Evolutionary conservation across 1,284 basidiomycete species (phyloP).

Genomic region (Coriolopsis trogii): DNA sequence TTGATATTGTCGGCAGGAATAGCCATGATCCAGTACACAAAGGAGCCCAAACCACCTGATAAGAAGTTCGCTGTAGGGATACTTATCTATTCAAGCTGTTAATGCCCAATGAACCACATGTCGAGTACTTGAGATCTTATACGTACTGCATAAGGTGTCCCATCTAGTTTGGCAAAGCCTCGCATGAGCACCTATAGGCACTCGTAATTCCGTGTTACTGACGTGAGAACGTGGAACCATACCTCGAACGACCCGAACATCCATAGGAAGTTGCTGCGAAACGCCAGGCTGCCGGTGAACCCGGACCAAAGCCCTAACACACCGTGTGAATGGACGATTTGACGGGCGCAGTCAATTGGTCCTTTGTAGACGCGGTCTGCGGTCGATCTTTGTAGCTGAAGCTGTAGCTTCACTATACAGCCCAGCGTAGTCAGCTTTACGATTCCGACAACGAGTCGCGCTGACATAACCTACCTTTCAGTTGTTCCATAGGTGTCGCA

Average conservation of each 20-base stretch:
- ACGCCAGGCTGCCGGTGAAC: constrained; percentile 63
- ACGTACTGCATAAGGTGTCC: constrained; percentile 57
- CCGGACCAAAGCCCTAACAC: constrained; percentile 65
- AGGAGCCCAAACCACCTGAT: constrained; percentile 66
- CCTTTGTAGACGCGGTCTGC: constrained; percentile 65
- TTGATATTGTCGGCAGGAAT: constrained; percentile 82
- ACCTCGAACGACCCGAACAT: constrained; percentile 72
- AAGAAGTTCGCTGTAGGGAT: constrained; percentile 70
- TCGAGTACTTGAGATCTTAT: no score
- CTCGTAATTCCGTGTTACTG: no score
- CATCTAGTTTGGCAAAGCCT: constrained; percentile 49
- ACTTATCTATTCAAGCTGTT: constrained; percentile 47
- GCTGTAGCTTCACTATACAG: constrained; percentile 69
- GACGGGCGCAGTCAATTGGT: constrained; percentile 61
- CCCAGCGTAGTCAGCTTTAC: background rate
- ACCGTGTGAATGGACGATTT: constrained; percentile 60
- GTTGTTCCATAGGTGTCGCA: constrained; percentile 72
- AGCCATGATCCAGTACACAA: constrained; percentile 68
- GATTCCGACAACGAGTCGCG: background rate
- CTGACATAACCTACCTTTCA: constrained; percentile 54
- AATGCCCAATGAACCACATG: background rate
- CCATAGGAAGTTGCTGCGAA: constrained; percentile 69
- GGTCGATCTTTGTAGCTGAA: constrained; percentile 63
- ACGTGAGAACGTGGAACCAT: constrained; percentile 1
- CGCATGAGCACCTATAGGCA: constrained; percentile 57